A percentile compares a stretch with the other conserved stretches of the same genome.
These are phyloP conservation scores for Punctularia strigosozonata DNA, from an alignment of 768 basidiomycete genomes.

Conservation along the genomic window DNA sequence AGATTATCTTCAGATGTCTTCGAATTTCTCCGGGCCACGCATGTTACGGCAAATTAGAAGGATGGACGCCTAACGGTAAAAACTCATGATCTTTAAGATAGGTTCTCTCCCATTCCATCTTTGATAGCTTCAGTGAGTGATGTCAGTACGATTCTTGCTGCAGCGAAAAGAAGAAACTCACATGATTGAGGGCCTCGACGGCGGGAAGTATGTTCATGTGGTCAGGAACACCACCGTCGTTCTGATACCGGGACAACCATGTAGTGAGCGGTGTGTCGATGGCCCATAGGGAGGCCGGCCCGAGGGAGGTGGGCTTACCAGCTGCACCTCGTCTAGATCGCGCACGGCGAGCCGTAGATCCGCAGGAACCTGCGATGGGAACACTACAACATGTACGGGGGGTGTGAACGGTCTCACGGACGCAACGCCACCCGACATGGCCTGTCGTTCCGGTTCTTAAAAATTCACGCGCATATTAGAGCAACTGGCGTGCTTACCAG, in stretches of 20 bases:
- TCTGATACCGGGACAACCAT: constrained; percentile 21
- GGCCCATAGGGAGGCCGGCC: not conserved
- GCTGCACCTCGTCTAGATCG: constrained; percentile 47
- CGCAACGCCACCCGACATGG: constrained; percentile 40
- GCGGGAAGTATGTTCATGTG: constrained; percentile 68
- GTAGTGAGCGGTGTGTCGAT: constrained; percentile 20
- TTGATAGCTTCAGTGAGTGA: constrained; percentile 31
- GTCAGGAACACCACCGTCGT: constrained; percentile 42
- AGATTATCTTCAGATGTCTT: too few species aligned
- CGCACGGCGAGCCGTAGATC: constrained; percentile 62
- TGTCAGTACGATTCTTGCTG: constrained; percentile 6
- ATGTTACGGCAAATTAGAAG: constrained; percentile 10
- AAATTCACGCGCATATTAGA: not conserved
- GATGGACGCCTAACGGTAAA: constrained; percentile 45
- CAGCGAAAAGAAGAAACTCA: constrained; percentile 20
- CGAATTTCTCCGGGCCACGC: too few species aligned
- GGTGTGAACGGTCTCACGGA: constrained; percentile 54
- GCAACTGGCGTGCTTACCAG: constrained; percentile 26
- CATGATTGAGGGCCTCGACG: constrained; percentile 47
- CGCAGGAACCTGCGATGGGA: constrained; percentile 64
- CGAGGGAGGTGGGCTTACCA: constrained; percentile 34
- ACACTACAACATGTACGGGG: constrained; percentile 57
- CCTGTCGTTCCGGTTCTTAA: constrained; percentile 24
- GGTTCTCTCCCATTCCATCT: constrained; percentile 35
- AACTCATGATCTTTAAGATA: constrained; percentile 37